Base-by-base conservation (phyloP, 164 flowering plant species). In the Buxus sempervirens region DNA sequence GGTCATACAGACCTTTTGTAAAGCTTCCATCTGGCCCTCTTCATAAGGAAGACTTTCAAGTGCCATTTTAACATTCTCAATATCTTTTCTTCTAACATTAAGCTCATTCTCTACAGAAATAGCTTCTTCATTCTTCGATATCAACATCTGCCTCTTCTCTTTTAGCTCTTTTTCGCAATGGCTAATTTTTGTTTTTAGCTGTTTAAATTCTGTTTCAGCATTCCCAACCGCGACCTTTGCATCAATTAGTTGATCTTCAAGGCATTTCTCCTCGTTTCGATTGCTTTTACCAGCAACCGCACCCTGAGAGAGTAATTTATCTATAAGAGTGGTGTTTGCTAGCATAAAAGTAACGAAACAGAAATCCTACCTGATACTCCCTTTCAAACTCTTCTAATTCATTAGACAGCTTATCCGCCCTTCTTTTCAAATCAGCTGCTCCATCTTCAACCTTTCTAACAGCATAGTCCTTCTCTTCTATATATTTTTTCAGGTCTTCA, bases 181-280 rank as follows among this genome's bases (percentile, higher is more conserved):
- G 63, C 74, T 77, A 58, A 93, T 89, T 79, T 84, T 90, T 67
- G 95, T 85, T 76, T 81, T 79, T 74, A 91, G 67, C 76, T 91
- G 96, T 72, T 93, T 93, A 71, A 91, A 59, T 67, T 90, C 98
- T 36, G 96, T 90, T 75, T 90, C 96, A 64, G 90, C 84, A 73
- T 51, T 78, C 48, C 99, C 98, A 80, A 90, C 99, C 56, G 96
- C 92, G 45, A 85, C 82, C 74, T 91, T 93, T 66, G 99, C 96
- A 80, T 96, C 99, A 69, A 71, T 82, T 55, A 96, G 77, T 72
- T 93, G 97, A 81, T 96, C 99, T 71, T 96, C 96, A 62, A 96
- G 90, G 80, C 98, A 92, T 78, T 96, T 96, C 59, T 91, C 97
- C 73, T 96, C 97, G 78, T 85, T 76, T 38, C 95, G 96, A 74